Evolutionary conservation across 1,284 basidiomycete genomes (phyloP), one percentile per base, ranked within the genome.

Genomic region (Boletus sp.): DNA sequence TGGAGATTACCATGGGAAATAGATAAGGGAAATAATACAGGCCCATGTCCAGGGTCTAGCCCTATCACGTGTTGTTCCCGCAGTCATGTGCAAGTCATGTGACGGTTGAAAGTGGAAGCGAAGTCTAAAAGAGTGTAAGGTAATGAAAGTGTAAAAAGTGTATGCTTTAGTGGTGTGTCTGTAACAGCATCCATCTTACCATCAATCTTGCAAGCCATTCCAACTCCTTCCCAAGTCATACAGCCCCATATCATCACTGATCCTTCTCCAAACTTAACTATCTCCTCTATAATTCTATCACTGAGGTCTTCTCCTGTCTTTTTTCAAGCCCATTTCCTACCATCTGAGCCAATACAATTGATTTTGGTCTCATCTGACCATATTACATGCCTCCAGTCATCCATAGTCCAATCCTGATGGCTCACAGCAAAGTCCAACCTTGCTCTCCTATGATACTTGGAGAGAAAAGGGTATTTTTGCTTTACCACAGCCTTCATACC

Each of bases 401-500:
- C 12, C 13, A 20, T 19, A 35, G 13, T 5, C 34, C 34, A 35
- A 12, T 30, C 8, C n/a, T 34, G 17, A 20, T 35, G 12, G 8
- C 34, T 35, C 19, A 12, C 6, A 26, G 23, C 37, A 38, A 38
- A 38, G 8, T 38, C 37, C 9, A 26, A 25, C 8, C 23, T 16
- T 6, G n/a, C n/a, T 12, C 23, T 25, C 10, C 16, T 25, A 39
- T 39, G n/a, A 17, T 10, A 4, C 16, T 39, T n/a, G 10, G 16
- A 20, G 4, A 46, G 34, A 33, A 46, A 14, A 32, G 37, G 22
- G 9, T 6, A 22, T 45, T 46, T 46, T 2, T 33, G 0, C 44
- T 50, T 48, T 10, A 50, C 49, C 30, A 49, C 44, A 54, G 40
- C 44, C 32, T 46, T 50, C 22, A 50, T 53, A 13, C 38, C 32